Percentiles rank a stretch among this genome's conserved stretches.
Evolutionary conservation across 1,284 basidiomycete genomes (phyloP).

Genomic region (Ganoderma leucocontextum): DNA sequence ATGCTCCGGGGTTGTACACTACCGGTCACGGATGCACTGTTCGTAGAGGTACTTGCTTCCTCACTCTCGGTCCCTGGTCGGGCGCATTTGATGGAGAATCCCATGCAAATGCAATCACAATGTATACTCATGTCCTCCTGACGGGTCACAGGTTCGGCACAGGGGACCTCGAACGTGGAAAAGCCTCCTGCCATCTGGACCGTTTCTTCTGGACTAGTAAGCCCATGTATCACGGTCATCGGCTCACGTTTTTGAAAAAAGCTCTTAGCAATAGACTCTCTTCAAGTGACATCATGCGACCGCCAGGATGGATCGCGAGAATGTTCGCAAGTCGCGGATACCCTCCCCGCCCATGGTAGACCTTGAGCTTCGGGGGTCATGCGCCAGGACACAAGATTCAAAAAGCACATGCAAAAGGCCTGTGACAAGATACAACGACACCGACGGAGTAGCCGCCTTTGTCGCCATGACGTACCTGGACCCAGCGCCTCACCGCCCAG

Average conservation of each 20-base stretch:
- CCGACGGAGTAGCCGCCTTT: constrained; percentile 38
- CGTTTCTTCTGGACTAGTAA: not conserved
- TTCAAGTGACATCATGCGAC: too few relatives aligned
- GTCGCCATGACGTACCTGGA: constrained; percentile 16
- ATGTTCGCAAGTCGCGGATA: not conserved
- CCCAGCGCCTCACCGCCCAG: not conserved
- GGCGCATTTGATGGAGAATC: not conserved
- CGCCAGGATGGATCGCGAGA: not conserved
- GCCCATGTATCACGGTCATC: not conserved
- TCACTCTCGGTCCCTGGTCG: not conserved
- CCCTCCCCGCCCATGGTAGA: not conserved
- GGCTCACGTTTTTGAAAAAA: not conserved
- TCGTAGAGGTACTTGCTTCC: not conserved
- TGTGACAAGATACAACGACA: constrained; percentile 19
- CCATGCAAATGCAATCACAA: not conserved
- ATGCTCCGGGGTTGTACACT: not conserved
- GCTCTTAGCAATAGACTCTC: not conserved
- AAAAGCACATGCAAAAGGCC: not conserved
- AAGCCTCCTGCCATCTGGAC: not conserved
- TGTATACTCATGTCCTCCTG: not conserved
- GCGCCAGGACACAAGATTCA: not conserved
- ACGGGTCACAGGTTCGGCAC: not conserved
- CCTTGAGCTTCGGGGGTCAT: not conserved
- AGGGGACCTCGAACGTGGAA: not conserved
- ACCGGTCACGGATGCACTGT: not conserved